Conservation (phyloP, 495 filamentous ascomycete species). For the Neurospora sp. region DNA sequence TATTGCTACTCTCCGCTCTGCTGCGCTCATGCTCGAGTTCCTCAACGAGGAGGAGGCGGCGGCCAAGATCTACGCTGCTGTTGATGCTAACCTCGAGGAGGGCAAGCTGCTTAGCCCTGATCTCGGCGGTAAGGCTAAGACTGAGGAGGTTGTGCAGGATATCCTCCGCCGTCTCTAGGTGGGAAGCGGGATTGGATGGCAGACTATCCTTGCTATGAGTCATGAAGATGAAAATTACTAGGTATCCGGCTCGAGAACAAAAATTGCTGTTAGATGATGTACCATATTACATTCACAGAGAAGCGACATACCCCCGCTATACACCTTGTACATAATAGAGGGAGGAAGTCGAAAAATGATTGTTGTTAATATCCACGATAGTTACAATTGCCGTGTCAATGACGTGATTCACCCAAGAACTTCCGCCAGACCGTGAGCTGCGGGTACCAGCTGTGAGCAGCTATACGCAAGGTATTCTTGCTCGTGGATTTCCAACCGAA, state of each 20-base stretch:
- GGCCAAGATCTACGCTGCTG: constrained; percentile 78
- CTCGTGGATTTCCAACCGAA: background rate
- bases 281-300: background rate
- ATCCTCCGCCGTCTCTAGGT: constrained; percentile 71
- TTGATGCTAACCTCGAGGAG: constrained; percentile 84
- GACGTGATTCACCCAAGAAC: background rate
- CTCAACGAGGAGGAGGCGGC: constrained; percentile 76
- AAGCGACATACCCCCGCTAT: background rate
- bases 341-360: background rate
- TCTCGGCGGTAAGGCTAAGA: constrained; percentile 80
- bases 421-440: background rate
- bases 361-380: background rate
- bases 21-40: constrained; percentile 94
- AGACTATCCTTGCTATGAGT: background rate
- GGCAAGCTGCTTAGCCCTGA: constrained; percentile 78
- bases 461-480: background rate
- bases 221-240: background rate
- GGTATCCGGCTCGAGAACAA: background rate
- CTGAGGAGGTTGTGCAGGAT: constrained; percentile 82
- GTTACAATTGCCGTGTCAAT: background rate
- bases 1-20: constrained; percentile 85
- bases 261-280: background rate
- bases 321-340: background rate
- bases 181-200: background rate
- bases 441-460: background rate